Percentiles rank a stretch among this genome's conserved stretches.
phyloP scores from a whole-genome alignment of 78 protist species.

The Dictyostelium capitatum region DNA sequence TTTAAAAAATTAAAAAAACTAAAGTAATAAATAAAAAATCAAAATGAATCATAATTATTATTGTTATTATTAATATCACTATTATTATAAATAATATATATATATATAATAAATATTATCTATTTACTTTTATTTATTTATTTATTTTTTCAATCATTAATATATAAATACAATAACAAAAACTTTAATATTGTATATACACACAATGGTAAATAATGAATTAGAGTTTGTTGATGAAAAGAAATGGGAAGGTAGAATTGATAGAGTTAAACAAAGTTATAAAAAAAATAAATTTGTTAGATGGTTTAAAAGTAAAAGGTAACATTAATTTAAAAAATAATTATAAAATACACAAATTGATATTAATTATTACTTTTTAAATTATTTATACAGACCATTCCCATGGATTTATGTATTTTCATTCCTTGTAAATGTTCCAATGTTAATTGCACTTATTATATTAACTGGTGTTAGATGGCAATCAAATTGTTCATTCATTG shows the following conservation, averaged over 20 bases:
- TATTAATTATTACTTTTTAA: background rate
- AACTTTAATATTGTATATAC: background rate
- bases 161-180: too few relatives aligned
- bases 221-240: constrained; percentile 15
- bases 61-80: background rate
- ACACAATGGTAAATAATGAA: constrained; percentile 25
- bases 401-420: constrained; percentile 61
- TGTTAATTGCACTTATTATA: background rate
- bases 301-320: constrained; percentile 49
- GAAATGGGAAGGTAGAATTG: constrained; percentile 28
- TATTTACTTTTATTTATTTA: too few relatives aligned
- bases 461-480: constrained; percentile 47
- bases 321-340: background rate
- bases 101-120: background rate
- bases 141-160: too few relatives aligned
- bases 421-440: constrained; percentile 54
- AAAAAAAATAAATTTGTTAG: constrained; percentile 8
- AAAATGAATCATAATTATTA: background rate
- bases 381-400: constrained; percentile 37
- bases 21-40: too few relatives aligned
- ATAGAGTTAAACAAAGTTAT: constrained; percentile 7
- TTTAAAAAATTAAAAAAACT: too few relatives aligned
- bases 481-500: constrained; percentile 32
- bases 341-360: background rate
- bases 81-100: background rate